A percentile compares a stretch with the other conserved stretches of the same genome.
Conservation (phyloP, 1,139 yeast genomes). For the Protomyces inouyei region DNA sequence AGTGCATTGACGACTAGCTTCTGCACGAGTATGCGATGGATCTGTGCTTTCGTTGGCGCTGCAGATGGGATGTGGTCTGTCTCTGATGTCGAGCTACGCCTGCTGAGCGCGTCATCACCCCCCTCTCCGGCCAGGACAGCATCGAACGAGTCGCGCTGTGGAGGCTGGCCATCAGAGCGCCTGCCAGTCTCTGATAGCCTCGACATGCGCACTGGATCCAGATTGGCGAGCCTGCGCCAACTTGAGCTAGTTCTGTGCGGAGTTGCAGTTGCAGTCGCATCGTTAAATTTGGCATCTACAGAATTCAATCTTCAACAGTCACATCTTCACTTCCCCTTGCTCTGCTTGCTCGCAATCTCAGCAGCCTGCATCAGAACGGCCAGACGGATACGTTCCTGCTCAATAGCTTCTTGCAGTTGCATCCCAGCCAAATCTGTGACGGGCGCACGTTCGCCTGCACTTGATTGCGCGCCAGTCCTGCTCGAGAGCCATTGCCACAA, state of each 20-base stretch:
- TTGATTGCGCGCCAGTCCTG: background rate
- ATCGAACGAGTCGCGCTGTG: background rate
- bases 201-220: too few species aligned
- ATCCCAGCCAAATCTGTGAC: constrained; percentile 2
- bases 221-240: too few species aligned
- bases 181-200: too few species aligned
- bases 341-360: background rate
- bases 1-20: constrained; percentile 7
- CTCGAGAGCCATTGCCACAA: constrained; percentile 15
- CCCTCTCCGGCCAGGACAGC: background rate
- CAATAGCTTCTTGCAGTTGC: constrained; percentile 16
- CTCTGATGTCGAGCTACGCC: background rate
- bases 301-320: background rate
- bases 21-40: constrained; percentile 2
- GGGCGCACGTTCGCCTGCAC: background rate
- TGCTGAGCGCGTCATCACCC: background rate
- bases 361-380: background rate
- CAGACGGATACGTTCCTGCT: background rate
- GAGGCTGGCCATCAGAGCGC: background rate
- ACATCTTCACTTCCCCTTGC: background rate
- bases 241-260: too few species aligned
- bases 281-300: background rate
- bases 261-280: too few species aligned
- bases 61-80: background rate
- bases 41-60: constrained; percentile 19